These are phyloP conservation scores for Podospora pseudocomata DNA, from an alignment of 495 filamentous ascomycete genomes.

Conservation along the genomic window DNA sequence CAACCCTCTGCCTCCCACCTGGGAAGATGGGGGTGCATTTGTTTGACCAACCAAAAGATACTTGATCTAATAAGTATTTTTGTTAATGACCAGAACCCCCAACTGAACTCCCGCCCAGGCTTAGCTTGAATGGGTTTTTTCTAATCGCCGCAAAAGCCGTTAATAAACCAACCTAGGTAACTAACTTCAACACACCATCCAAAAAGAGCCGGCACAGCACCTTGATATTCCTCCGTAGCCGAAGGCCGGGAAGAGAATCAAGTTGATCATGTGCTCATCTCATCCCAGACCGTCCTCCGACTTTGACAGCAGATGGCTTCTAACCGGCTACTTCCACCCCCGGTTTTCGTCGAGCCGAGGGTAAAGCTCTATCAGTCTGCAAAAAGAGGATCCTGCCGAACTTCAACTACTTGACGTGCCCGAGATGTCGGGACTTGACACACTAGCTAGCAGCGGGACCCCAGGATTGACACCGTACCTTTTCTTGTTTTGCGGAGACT, in stretches of 20 bases:
- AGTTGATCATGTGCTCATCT: not conserved
- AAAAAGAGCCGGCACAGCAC: not conserved
- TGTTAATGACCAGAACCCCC: conserved; percentile 16
- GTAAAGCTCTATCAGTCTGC: conserved; percentile 10
- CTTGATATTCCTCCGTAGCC: not conserved
- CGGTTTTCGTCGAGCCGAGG: conserved; percentile 27
- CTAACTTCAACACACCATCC: not conserved
- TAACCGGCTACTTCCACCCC: conserved; percentile 2
- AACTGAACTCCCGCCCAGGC: conserved; percentile 9
- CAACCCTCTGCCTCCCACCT: not conserved
- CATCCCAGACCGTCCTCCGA: not conserved
- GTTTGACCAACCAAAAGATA: conserved; percentile 12
- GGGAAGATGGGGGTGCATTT: not conserved
- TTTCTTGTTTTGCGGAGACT: not conserved
- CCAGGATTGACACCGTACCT: not conserved
- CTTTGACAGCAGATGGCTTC: not conserved
- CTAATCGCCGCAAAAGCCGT: conserved; percentile 12
- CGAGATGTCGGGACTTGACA: conserved; percentile 18
- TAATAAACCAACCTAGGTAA: conserved; percentile 7
- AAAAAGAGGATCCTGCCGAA: not conserved
- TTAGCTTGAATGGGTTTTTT: not conserved
- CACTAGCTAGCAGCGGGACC: not conserved
- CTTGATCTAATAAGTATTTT: conserved; percentile 8
- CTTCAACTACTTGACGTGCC: conserved; percentile 4
- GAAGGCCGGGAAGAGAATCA: not conserved